A percentile compares a stretch with the other conserved stretches of the same genome.
Conservation (phyloP, 352 stramenopile species). For the Phytophthora macrochlamydospora region DNA sequence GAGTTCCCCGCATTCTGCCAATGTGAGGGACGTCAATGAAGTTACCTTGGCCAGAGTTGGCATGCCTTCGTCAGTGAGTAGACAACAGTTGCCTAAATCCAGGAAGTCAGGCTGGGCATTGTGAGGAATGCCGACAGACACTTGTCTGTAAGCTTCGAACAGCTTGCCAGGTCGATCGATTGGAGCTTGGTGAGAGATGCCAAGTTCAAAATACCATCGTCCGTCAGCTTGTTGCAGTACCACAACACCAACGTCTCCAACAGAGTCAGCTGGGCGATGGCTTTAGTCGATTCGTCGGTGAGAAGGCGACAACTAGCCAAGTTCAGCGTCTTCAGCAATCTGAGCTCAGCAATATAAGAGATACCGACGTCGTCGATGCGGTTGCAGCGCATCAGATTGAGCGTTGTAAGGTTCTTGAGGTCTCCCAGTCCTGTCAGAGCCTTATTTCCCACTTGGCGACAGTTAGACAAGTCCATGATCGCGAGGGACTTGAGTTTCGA, state of each 20-base stretch:
- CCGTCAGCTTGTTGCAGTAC: conserved; percentile 88
- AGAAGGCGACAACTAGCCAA: conserved; percentile 81
- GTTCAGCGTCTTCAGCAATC: conserved; percentile 72
- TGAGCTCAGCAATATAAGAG: conserved; percentile 43
- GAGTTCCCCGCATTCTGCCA: conserved; percentile 76
- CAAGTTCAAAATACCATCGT: conserved; percentile 53
- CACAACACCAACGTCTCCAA: conserved; percentile 77
- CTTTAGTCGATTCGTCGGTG: conserved; percentile 51
- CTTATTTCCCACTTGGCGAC: conserved; percentile 70
- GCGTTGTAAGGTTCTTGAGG: conserved; percentile 61
- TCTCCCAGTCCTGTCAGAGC: conserved; percentile 59
- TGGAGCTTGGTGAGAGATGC: conserved; percentile 52
- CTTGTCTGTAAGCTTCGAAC: conserved; percentile 66
- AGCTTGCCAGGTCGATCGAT: conserved; percentile 78
- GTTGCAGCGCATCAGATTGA: conserved; percentile 86
- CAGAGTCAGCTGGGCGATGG: conserved; percentile 50
- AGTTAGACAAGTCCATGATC: conserved; percentile 80
- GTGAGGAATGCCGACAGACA: conserved; percentile 52
- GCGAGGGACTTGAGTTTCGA: conserved; percentile 46
- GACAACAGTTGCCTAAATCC: conserved; percentile 84
- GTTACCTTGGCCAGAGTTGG: conserved; percentile 44
- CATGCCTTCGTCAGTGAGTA: conserved; percentile 74
- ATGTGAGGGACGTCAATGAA: conserved; percentile 69
- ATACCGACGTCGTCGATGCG: conserved; percentile 68
- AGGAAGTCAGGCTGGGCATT: conserved; percentile 66